phyloP scores from a whole-genome alignment of 805 yeast genomes.

The Saccharomycopsis malanga region DNA sequence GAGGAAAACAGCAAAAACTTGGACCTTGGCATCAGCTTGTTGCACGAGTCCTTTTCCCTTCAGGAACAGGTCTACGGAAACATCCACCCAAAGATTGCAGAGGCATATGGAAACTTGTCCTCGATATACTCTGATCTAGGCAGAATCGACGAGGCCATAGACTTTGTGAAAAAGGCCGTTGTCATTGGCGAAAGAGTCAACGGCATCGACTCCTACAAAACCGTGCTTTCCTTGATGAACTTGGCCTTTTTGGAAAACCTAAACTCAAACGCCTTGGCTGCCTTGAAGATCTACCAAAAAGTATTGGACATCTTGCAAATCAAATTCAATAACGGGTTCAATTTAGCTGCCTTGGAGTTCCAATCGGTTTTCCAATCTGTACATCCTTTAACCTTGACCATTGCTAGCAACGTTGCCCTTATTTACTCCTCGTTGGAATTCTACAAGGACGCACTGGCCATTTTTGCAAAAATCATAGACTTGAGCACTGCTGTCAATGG shows the following conservation, averaged over 20 bases:
- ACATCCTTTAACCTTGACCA: conserved; percentile 66
- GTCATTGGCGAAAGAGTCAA: conserved; percentile 68
- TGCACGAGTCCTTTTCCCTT: conserved; percentile 63
- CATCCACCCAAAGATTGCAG: conserved; percentile 73
- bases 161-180: conserved; percentile 59
- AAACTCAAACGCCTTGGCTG: conserved; percentile 49
- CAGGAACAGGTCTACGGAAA: conserved; percentile 80
- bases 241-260: conserved; percentile 66
- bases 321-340: conserved; percentile 40
- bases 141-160: conserved; percentile 50
- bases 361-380: not conserved
- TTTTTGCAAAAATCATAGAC: conserved; percentile 48
- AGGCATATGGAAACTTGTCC: conserved; percentile 58
- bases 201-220: conserved; percentile 77
- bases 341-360: not conserved
- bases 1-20: conserved; percentile 25
- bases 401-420: conserved; percentile 53
- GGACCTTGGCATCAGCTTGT: conserved; percentile 52
- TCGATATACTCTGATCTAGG: conserved; percentile 58
- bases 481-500: conserved; percentile 50
- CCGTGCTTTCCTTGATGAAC: conserved; percentile 64
- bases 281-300: conserved; percentile 55
- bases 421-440: conserved; percentile 50
- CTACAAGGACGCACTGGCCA: conserved; percentile 39
- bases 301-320: conserved; percentile 52